phyloP scores from a whole-genome alignment of 2,329 filamentous ascomycete species.

The Paracoccidioides lutzii region DNA sequence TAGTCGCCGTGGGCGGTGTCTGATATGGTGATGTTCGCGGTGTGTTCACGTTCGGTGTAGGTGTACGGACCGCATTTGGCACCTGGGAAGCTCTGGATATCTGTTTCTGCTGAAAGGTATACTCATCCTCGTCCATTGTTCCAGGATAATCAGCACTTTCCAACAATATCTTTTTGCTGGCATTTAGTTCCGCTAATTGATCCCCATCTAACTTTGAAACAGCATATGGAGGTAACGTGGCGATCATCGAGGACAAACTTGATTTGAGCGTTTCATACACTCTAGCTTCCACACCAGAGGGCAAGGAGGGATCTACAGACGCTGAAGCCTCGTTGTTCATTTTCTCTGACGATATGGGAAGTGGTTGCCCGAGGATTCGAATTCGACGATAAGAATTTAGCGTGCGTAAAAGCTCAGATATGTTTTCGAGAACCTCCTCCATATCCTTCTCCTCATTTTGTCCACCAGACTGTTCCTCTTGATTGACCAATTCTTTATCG shows the following conservation, averaged over 20 bases:
- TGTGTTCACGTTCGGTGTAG: conserved; percentile 19
- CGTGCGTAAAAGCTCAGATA: conserved; percentile 49
- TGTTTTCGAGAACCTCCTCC: conserved; percentile 41
- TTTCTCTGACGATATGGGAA: conserved; percentile 18
- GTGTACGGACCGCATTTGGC: conserved; percentile 20
- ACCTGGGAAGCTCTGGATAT: conserved; percentile 20
- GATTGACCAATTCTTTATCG: conserved; percentile 15
- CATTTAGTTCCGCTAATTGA: conserved; percentile 67
- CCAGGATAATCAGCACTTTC: conserved; percentile 62
- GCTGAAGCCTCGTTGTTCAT: conserved; percentile 16
- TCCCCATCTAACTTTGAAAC: conserved; percentile 78
- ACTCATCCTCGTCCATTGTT: conserved; percentile 72
- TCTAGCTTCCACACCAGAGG: conserved; percentile 43
- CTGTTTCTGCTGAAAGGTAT: conserved; percentile 39
- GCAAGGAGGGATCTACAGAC: conserved; percentile 33
- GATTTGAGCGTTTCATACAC: conserved; percentile 62
- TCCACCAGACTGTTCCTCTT: conserved; percentile 9
- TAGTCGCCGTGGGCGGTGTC: conserved; percentile 17
- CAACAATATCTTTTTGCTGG: conserved; percentile 65
- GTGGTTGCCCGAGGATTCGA: conserved; percentile 35
- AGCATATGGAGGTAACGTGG: conserved; percentile 67
- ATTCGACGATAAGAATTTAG: conserved; percentile 50
- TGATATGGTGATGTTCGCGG: conserved; percentile 18
- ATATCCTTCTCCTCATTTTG: conserved; percentile 24
- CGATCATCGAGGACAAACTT: conserved; percentile 60